Evolutionary conservation across 2,329 filamentous ascomycete species (phyloP), one percentile per base, ranked within the genome.

Genomic region (Dactylellina haptotyla): DNA sequence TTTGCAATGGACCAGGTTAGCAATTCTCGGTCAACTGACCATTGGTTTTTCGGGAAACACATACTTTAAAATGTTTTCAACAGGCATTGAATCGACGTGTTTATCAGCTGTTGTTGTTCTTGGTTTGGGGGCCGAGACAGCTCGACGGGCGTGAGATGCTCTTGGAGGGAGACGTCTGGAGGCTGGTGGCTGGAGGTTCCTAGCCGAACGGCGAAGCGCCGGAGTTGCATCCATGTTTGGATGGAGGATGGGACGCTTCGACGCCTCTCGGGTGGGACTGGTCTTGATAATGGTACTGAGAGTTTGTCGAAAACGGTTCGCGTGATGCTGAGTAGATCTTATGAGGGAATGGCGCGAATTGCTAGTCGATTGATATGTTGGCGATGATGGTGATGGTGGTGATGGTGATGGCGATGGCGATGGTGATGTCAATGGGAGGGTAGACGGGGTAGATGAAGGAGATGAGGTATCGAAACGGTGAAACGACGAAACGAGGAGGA

Each of bases 161-260:
- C 34, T 45, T 37, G 34, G 37, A 53, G 32, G 12, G 3, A 41
- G 43, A 9, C 34, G 20, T 18, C 32, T 48, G 28, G 50, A 23
- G 8, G 56, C 16, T 10, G 48, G 61, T 25, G 57, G 41, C 23
- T 51, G 30, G 18, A 48, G 57, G 41, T 58, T 71, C 51, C 66
- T 71, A 18, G 37, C 58, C 30, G 66, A 71, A n/a, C 66, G 66
- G 37, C 66, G 66, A 3, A 58, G 50, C 28, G 58, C 58, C 4
- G 50, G 51, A n/a, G 58, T 53, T 16, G 45, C n/a, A 10, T 63
- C 51, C 58, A 71, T 37, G 18, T 12, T 5, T 5, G 5, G 25
- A 50, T 50, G 23, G 23, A 9, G 5, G 16, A 20, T 10, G 30
- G 14, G 30, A 37, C 39, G n/a, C 16, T 23, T 54, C 10, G 50